Evolutionary conservation across 2,329 filamentous ascomycete genomes (phyloP), one percentile per base, ranked within the genome.

Genomic region (Pseudofabraea citricarpa): DNA sequence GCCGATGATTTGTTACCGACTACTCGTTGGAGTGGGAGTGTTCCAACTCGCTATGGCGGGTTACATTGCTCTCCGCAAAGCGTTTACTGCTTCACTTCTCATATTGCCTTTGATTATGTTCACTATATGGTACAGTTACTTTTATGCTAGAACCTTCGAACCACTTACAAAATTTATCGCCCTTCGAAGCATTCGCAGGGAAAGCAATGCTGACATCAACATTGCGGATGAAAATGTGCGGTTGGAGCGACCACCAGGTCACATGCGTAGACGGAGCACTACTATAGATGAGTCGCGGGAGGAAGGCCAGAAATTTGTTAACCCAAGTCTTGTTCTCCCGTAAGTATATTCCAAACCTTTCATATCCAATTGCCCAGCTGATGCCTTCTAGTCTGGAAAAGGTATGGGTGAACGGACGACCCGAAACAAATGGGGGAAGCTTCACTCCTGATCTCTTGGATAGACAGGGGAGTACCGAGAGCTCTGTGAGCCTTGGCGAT

Each of bases 1-100:
- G 93, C 85, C 87, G 38, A 95, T 98, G 77, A 95, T 98, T 50
- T 95, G 90, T 66, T 89, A 93, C 59, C 87, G 93, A 26, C 77
- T 96, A 46, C 79, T 97, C 44, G 71, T 96, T 19, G 93, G 93
- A 1, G 68, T 96, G 8, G 68, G 94, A 3, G 79, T 97, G 32
- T 96, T 96, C 59, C 90, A 98, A 64, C 67, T 95, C 18, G 89
- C 93, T 36, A 93, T 95, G 75, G 84, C 88, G 18, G 91, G 91
- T 3, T 83, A 91, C 49, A 76, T 98, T 44, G 87, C 87, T 2
- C 68, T 93, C 21, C 77, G 82, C 43, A 70, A 76, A 39, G 89
- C 87, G 0, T 87, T 90, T 54, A 79, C 83, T 16, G 77, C 85
- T 36, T 87, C 89, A 0, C 68, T 81, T 10, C 70, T 90, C 22